Conservation (phyloP, 2,329 filamentous ascomycete genomes). For the Myriosclerotinia duriaeana region DNA sequence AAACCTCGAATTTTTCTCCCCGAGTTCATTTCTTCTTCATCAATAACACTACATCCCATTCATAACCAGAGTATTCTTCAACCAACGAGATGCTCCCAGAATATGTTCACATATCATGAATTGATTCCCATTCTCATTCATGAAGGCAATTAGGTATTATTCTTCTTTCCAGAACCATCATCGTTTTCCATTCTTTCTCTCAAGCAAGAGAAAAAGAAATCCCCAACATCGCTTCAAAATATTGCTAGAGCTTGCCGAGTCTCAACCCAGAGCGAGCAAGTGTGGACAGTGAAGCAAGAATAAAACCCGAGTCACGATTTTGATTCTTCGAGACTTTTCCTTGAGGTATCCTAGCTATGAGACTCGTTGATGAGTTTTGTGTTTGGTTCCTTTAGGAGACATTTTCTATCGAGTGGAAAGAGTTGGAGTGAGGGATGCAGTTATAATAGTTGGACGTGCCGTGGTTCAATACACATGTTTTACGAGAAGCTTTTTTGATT, state of each 20-base stretch:
- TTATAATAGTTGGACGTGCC: background rate
- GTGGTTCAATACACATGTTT: background rate
- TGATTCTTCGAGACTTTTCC: conserved; percentile 43
- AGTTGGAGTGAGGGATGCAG: background rate
- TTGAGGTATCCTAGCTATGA: conserved; percentile 33
- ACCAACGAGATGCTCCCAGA: background rate
- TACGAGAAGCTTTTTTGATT: background rate
- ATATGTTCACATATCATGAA: background rate
- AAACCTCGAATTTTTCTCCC: conserved; percentile 1
- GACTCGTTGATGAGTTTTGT: conserved; percentile 37
- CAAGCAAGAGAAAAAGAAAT: background rate
- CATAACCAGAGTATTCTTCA: background rate
- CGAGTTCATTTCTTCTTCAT: background rate
- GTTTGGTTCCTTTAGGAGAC: conserved; percentile 46
- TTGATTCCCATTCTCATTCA: background rate
- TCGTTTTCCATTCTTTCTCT: background rate
- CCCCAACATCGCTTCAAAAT: conserved; percentile 37
- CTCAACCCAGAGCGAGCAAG: conserved; percentile 51
- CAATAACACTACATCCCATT: background rate
- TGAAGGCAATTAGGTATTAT: conserved; percentile 5
- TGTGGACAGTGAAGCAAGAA: conserved; percentile 60
- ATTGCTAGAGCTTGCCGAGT: conserved; percentile 57
- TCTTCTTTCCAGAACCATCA: background rate
- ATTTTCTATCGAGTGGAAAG: conserved; percentile 32
- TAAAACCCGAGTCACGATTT: conserved; percentile 42